Percentiles rank a stretch among this genome's conserved stretches.
These are phyloP conservation scores for Zanthoxylum bungeanum DNA, from an alignment of 345 rosid genomes.

Conservation along the genomic window DNA sequence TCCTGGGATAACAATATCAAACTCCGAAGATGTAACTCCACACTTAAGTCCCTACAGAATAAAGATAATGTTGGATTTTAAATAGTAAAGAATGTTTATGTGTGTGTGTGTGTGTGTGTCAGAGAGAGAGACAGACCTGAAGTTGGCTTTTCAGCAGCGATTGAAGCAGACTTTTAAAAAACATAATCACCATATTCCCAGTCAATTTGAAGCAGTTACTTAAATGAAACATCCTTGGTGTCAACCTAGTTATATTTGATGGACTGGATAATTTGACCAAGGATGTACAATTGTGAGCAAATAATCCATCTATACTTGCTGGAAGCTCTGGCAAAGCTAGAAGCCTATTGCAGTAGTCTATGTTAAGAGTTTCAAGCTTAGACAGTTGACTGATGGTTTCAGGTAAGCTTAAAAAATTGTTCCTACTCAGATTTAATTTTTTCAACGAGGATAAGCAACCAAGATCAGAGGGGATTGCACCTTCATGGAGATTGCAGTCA, in stretches of 20 bases:
- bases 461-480: neutral
- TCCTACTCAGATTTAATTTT: neutral
- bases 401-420: neutral
- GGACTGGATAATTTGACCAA: neutral
- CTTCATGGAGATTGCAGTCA: conserved; percentile 1
- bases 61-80: neutral
- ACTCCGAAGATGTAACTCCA: neutral
- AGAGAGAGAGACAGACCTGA: neutral
- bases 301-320: neutral
- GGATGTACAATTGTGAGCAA: neutral
- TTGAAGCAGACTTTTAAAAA: conserved; percentile 1
- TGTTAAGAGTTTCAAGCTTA: neutral
- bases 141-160: neutral
- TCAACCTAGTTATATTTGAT: neutral
- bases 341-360: neutral
- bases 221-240: neutral
- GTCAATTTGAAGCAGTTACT: neutral
- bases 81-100: too few relatives aligned
- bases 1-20: neutral
- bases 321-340: neutral
- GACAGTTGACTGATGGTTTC: neutral
- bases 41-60: neutral
- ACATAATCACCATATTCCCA: neutral
- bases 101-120: too few relatives aligned
- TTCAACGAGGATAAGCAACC: neutral